A percentile compares a stretch with the other conserved stretches of the same genome.
phyloP scores from a whole-genome alignment of 441 rosid species.

The Erysimum pusillum region DNA sequence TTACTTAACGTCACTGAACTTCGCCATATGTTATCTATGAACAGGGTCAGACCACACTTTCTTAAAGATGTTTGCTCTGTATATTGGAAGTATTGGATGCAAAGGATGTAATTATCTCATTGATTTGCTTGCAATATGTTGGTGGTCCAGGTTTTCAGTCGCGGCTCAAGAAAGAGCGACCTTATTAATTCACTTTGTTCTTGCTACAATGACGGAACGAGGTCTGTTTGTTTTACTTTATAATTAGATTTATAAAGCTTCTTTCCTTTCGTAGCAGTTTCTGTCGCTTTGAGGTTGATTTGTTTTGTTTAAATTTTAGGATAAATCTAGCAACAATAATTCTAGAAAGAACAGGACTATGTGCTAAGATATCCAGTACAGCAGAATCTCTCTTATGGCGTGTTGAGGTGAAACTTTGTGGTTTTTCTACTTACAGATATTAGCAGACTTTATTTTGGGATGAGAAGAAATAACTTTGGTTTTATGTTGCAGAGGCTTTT shows the following conservation, averaged over 20 bases:
- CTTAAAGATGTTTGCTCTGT: constrained; percentile 17
- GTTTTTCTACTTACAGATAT: neutral
- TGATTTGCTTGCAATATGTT: constrained; percentile 34
- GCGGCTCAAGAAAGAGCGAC: constrained; percentile 72
- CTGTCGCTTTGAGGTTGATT: constrained; percentile 27
- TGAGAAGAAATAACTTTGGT: constrained; percentile 28
- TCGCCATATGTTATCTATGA: constrained; percentile 63
- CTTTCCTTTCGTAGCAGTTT: constrained; percentile 6
- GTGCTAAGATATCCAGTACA: constrained; percentile 63
- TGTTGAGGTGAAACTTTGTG: constrained; percentile 67
- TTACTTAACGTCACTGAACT: constrained; percentile 72
- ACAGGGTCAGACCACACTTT: constrained; percentile 59
- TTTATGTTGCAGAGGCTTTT: constrained; percentile 78
- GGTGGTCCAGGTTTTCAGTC: constrained; percentile 57
- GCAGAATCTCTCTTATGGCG: constrained; percentile 85
- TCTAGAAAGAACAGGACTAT: constrained; percentile 65
- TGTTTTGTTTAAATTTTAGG: constrained; percentile 52
- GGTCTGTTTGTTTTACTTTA: constrained; percentile 52
- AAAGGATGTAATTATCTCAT: constrained; percentile 10
- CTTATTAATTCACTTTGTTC: constrained; percentile 64
- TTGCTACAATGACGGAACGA: constrained; percentile 58
- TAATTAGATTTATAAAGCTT: constrained; percentile 14
- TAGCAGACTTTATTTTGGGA: constrained; percentile 1
- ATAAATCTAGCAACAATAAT: constrained; percentile 56
- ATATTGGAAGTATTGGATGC: neutral